Percentiles rank a stretch among this genome's conserved stretches.
phyloP scores from a whole-genome alignment of 139 green algal genomes.

The Auxenochlorella pyrenoidosa region DNA sequence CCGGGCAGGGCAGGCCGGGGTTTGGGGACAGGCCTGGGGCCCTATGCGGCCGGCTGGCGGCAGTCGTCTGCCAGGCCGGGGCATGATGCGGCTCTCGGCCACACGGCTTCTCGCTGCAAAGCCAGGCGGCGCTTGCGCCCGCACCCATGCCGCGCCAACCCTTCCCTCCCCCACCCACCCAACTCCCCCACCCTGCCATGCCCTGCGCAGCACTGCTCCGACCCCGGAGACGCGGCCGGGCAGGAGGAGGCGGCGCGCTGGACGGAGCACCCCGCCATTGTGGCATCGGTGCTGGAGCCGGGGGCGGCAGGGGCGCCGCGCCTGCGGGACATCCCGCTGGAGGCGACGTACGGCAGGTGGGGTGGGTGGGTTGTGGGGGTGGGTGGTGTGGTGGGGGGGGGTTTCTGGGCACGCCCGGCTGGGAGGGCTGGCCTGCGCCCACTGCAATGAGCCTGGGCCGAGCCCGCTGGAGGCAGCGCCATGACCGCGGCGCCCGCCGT shows the following conservation, averaged over 20 bases:
- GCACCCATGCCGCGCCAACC: neutral
- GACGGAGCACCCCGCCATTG: slow-evolving; percentile 36
- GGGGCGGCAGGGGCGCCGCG: neutral
- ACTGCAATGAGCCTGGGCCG: too few relatives aligned
- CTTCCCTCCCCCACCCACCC: neutral
- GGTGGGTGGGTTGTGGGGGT: neutral
- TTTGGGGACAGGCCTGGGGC: too few relatives aligned
- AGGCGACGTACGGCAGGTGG: slow-evolving; percentile 11
- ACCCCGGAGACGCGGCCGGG: neutral
- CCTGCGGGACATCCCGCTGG: slow-evolving; percentile 13
- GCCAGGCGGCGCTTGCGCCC: neutral
- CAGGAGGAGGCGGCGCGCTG: slow-evolving; percentile 20
- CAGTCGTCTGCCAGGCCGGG: too few relatives aligned
- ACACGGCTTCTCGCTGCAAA: too few relatives aligned
- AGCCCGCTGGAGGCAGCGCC: too few relatives aligned
- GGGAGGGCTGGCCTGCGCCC: too few relatives aligned
- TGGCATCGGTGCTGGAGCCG: slow-evolving; percentile 29
- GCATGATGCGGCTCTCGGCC: too few relatives aligned
- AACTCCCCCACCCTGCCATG: neutral
- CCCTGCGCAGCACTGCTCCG: neutral
- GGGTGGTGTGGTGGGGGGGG: too few relatives aligned
- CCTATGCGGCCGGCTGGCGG: too few relatives aligned
- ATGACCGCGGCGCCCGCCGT: too few relatives aligned
- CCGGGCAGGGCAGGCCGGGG: too few relatives aligned
- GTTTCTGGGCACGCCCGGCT: too few relatives aligned